Evolutionary conservation across 306 rosid species (phyloP), one percentile per base, ranked within the genome.

Genomic region (Prunus mume): DNA sequence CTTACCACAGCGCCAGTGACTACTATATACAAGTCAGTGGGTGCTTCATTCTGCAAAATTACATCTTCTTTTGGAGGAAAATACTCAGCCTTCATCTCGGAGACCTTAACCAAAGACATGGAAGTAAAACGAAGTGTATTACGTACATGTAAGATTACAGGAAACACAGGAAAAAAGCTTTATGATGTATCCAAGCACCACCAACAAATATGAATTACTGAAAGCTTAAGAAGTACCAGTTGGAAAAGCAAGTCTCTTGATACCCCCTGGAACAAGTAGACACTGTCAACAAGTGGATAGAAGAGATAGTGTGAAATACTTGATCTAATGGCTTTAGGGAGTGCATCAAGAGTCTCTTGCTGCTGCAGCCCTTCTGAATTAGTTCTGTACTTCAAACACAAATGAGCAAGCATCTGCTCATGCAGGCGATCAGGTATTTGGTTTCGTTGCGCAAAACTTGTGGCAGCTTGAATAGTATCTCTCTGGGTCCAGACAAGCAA

Each of bases 21-120:
- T 72, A 93, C 56, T 70, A 93, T 85, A 65, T 93, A 93, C 13
- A 93, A 79, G 74, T 93, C 93, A 9, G 97, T 82, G 14, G 98
- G 97, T n/a, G 93, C 91, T 85, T 93, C 97, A 80, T 90, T 88
- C 85, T 87, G 88, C 91, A 91, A 68, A 82, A 91, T 84, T 50
- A 93, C 85, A 20, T 91, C 97, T 83, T 93, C 97, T 79, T 81
- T 91, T 28, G 98, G 98, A 83, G 98, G 93, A 83, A 90, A 90
- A 75, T 93, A 93, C 90, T 93, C 98, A 0, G 91, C 96, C 79
- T 86, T 91, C 98, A 93, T 88, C 74, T 93, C 97, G 0, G 97
- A 50, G 71, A 93, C 97, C 98, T 93, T 76, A 67, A 45, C 22
- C 30, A 60, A 70, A 62, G 38, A 68, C 55, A 79, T 61, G 45